These are phyloP conservation scores for Ceratocystiopsis sp. DNA, from an alignment of 2,329 filamentous ascomycete species.

Conservation along the genomic window DNA sequence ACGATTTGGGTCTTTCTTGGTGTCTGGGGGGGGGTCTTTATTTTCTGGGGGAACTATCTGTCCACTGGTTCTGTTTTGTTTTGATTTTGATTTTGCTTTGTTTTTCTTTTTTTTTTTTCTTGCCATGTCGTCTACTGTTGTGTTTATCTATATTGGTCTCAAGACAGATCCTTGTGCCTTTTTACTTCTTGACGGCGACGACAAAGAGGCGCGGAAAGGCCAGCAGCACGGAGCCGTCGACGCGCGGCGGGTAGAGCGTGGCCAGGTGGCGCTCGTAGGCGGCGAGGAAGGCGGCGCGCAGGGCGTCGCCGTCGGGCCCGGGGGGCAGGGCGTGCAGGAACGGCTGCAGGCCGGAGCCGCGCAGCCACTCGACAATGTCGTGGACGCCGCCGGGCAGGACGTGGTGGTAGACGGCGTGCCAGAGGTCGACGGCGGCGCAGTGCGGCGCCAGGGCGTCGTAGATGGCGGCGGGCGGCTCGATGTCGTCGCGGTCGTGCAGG, in stretches of 20 bases:
- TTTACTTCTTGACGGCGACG: conserved; percentile 20
- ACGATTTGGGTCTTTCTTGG: not conserved
- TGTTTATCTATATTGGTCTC: not conserved
- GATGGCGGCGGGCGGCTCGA: conserved; percentile 28
- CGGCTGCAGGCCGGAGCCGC: conserved; percentile 36
- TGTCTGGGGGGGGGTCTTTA: not conserved
- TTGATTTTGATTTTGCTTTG: not conserved
- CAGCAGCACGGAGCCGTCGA: conserved; percentile 36
- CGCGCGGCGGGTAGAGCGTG: conserved; percentile 23
- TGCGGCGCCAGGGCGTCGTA: conserved; percentile 31
- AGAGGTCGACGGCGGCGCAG: conserved; percentile 29
- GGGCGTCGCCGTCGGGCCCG: conserved; percentile 18
- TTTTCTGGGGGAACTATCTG: not conserved
- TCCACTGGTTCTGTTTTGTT: not conserved
- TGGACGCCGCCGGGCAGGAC: conserved; percentile 26
- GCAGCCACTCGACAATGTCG: conserved; percentile 42
- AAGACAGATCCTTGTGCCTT: too few relatives aligned
- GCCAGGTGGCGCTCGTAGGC: conserved; percentile 29
- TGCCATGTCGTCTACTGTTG: not conserved
- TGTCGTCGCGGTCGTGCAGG: conserved; percentile 22
- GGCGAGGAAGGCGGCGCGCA: conserved; percentile 25
- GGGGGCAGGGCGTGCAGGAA: conserved; percentile 30
- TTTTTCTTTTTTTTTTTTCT: not conserved
- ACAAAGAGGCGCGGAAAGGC: conserved; percentile 40
- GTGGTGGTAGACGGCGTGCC: conserved; percentile 37